These are phyloP conservation scores for Uncinocarpus reesii DNA, from an alignment of 2,329 filamentous ascomycete species.

Conservation along the genomic window DNA sequence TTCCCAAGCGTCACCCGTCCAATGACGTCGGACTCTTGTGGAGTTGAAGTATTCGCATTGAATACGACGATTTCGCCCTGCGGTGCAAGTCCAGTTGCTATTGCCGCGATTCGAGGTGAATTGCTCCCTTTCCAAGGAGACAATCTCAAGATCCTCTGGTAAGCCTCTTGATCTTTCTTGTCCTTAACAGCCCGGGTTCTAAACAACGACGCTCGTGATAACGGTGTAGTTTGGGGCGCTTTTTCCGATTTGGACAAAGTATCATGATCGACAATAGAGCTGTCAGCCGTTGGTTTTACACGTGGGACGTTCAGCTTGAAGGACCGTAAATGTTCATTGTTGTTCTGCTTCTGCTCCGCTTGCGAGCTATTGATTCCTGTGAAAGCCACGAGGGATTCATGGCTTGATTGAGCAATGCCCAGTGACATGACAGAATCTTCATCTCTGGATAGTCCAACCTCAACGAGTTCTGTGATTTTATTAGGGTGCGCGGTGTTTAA, in stretches of 20 bases:
- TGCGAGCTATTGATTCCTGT: constrained; percentile 78
- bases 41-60: constrained; percentile 49
- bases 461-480: constrained; percentile 54
- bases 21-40: constrained; percentile 44
- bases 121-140: constrained; percentile 46
- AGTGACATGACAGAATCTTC: constrained; percentile 86
- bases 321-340: constrained; percentile 74
- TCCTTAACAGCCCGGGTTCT: constrained; percentile 26
- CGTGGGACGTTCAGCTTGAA: constrained; percentile 52
- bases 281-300: constrained; percentile 21
- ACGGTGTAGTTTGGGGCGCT: constrained; percentile 22
- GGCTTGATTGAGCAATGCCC: constrained; percentile 54
- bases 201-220: constrained; percentile 46
- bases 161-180: constrained; percentile 45
- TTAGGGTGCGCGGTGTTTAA: constrained; percentile 59
- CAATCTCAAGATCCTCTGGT: constrained; percentile 49
- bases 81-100: constrained; percentile 66
- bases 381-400: constrained; percentile 46
- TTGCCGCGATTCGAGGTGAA: constrained; percentile 59
- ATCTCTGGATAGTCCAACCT: constrained; percentile 67
- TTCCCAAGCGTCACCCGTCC: constrained; percentile 43
- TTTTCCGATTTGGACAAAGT: constrained; percentile 25
- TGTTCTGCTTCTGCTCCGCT: constrained; percentile 59
- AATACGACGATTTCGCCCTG: constrained; percentile 73
- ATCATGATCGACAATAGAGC: constrained; percentile 16